Evolutionary conservation across 306 rosid species (phyloP).

Genomic region (Quercus cerris): DNA sequence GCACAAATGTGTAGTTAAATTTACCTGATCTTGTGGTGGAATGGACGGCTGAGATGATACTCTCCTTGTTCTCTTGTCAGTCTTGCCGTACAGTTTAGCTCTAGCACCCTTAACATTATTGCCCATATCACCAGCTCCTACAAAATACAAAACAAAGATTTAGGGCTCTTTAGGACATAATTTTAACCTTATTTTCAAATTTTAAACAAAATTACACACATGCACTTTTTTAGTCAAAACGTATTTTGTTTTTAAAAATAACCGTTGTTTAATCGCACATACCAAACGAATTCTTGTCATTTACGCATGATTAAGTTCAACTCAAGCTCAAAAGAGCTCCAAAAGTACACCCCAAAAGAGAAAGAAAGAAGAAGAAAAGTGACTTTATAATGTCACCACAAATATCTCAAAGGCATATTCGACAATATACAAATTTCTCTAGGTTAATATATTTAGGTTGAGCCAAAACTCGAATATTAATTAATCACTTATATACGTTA

Average conservation of each 20-base stretch:
- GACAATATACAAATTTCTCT: neutral
- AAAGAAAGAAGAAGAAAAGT: neutral
- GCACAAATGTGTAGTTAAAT: neutral
- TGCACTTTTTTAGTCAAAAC: no score
- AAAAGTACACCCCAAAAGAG: neutral
- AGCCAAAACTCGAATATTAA: no score
- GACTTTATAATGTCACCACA: neutral
- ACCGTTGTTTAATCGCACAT: no score
- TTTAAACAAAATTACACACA: no score
- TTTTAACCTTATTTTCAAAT: no score
- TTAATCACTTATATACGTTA: no score
- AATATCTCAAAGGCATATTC: slow-evolving; percentile 44
- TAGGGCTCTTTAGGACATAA: no score
- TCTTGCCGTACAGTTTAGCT: slow-evolving; percentile 22
- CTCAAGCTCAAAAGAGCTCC: neutral
- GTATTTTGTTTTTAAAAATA: no score
- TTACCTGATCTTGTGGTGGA: slow-evolving; percentile 60
- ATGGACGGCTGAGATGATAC: slow-evolving; percentile 37
- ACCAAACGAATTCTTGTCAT: no score
- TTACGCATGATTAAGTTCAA: slow-evolving; percentile 6
- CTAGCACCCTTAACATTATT: slow-evolving; percentile 10
- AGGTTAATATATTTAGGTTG: neutral
- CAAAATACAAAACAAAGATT: neutral
- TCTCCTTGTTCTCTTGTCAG: slow-evolving; percentile 34
- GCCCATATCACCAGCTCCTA: neutral